Conservation (phyloP, 2,329 filamentous ascomycete genomes). For the Alternaria alternata region DNA sequence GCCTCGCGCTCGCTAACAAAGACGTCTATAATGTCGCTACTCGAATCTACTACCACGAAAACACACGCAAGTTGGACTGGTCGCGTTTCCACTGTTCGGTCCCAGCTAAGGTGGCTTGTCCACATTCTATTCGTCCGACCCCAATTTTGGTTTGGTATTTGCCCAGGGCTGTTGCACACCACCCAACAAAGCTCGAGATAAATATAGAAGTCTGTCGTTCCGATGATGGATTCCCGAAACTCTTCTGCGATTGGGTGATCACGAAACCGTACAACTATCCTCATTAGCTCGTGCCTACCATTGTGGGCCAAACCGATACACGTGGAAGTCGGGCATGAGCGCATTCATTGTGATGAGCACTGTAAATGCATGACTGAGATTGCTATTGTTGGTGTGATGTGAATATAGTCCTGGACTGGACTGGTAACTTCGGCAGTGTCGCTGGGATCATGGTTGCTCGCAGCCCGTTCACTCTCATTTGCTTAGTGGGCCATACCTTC, state of each 20-base stretch:
- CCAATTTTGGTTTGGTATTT: not conserved
- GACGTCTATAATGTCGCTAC: not conserved
- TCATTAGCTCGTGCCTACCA: not conserved
- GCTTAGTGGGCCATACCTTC: no score
- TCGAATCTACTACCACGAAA: not conserved
- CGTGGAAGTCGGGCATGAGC: no score
- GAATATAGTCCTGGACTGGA: no score
- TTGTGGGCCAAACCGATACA: no score
- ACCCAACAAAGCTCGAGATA: no score
- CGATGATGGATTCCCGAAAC: not conserved
- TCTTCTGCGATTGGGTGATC: not conserved
- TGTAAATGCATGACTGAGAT: no score
- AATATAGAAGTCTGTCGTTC: not conserved
- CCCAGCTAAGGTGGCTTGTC: no score
- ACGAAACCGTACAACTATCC: not conserved
- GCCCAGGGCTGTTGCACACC: not conserved
- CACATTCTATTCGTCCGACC: not conserved
- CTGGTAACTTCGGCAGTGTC: no score
- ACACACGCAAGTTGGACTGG: not conserved
- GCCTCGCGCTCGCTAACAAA: not conserved
- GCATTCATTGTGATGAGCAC: no score
- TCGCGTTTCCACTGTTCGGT: not conserved
- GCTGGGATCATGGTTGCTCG: no score
- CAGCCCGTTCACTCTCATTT: no score
- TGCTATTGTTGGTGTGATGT: no score